Evolutionary conservation across 2,329 filamentous ascomycete species (phyloP).

Genomic region (Aspergillus aculeatinus): DNA sequence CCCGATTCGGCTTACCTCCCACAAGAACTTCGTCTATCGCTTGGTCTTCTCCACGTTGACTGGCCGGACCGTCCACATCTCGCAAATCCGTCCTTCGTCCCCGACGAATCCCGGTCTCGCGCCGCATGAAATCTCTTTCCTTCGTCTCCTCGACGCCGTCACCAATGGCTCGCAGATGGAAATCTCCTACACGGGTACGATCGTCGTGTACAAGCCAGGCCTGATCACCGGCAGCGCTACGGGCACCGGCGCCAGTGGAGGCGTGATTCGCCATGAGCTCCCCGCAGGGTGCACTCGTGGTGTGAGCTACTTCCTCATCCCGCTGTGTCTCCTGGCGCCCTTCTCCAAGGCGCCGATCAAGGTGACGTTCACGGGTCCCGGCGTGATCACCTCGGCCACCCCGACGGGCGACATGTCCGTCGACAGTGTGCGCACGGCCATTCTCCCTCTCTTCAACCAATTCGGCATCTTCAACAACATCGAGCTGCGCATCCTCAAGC

Average conservation of each 20-base stretch:
- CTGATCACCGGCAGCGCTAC: constrained; percentile 83
- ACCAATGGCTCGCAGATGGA: constrained; percentile 95
- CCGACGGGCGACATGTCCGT: constrained; percentile 82
- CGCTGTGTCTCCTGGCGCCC: constrained; percentile 83
- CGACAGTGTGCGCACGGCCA: constrained; percentile 89
- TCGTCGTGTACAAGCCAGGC: constrained; percentile 86
- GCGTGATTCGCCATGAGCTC: constrained; percentile 78
- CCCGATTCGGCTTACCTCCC: constrained; percentile 74
- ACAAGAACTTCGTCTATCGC: constrained; percentile 77
- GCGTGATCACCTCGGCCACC: constrained; percentile 87
- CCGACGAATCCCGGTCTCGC: constrained; percentile 84
- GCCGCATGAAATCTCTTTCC: constrained; percentile 90
- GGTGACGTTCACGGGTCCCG: constrained; percentile 82
- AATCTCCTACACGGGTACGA: constrained; percentile 94
- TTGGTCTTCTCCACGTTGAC: constrained; percentile 89
- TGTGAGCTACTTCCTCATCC: constrained; percentile 87
- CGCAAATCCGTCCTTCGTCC: constrained; percentile 85
- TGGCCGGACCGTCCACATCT: constrained; percentile 84
- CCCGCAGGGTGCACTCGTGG: constrained; percentile 75
- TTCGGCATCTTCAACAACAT: constrained; percentile 88
- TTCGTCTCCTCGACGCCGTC: constrained; percentile 88
- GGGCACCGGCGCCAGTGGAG: constrained; percentile 68
- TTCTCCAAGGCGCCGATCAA: constrained; percentile 92
- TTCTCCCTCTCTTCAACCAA: constrained; percentile 82
- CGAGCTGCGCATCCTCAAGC: constrained; percentile 75